Evolutionary conservation across 331 rosid genomes (phyloP).

Genomic region (Quercus phellos): DNA sequence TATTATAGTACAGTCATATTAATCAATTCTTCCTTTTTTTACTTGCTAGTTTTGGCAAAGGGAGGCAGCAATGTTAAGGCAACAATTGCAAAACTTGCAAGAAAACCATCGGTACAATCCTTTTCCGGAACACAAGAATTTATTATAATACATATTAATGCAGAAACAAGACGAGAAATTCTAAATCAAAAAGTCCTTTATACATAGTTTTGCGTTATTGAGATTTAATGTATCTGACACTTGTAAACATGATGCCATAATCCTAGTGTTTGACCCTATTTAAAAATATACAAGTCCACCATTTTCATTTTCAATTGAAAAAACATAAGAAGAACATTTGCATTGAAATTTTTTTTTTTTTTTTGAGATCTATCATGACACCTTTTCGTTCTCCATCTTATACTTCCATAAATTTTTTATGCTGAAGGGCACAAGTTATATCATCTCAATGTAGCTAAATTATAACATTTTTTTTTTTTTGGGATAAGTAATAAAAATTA

Average conservation of each 20-base stretch:
- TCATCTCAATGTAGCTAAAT: neutral
- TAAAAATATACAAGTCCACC: neutral
- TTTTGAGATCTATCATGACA: neutral
- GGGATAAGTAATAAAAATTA: no score
- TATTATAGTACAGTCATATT: neutral
- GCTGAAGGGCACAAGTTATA: neutral
- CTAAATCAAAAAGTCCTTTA: neutral
- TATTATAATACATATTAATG: neutral
- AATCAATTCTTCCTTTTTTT: constrained; percentile 8
- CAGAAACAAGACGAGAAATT: neutral
- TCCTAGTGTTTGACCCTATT: neutral
- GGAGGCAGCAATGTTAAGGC: constrained; percentile 82
- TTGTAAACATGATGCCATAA: neutral
- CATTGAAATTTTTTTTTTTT: neutral
- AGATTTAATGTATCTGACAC: neutral
- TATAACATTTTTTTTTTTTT: no score
- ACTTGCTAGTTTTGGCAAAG: constrained; percentile 80
- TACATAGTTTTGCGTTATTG: neutral
- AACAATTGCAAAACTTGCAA: constrained; percentile 75
- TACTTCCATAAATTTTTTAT: neutral
- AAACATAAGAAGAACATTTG: neutral
- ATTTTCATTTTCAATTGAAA: neutral
- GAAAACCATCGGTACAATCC: constrained; percentile 71
- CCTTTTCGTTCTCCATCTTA: neutral
- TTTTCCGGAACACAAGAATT: neutral